phyloP scores from a whole-genome alignment of 345 rosid species.

The Aurinia saxatilis region DNA sequence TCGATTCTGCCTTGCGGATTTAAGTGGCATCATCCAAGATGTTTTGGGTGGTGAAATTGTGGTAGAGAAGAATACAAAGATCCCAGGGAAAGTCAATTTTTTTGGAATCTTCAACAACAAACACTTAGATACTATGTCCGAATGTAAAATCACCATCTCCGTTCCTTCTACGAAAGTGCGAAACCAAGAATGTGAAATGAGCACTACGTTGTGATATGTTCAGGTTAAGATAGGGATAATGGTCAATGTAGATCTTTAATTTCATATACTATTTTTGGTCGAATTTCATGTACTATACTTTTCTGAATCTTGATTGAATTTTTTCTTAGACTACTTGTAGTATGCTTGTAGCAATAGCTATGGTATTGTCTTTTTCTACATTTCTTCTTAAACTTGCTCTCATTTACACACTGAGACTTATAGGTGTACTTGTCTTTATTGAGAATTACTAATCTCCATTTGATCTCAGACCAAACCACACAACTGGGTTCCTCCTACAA shows the following conservation, averaged over 20 bases:
- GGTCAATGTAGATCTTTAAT: neutral
- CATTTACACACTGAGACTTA: too few relatives aligned
- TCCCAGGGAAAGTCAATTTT: slow-evolving; percentile 39
- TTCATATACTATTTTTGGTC: neutral
- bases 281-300: too few relatives aligned
- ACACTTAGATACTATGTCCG: slow-evolving; percentile 31
- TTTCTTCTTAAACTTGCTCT: too few relatives aligned
- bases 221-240: neutral
- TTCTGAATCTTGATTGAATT: too few relatives aligned
- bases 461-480: too few relatives aligned
- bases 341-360: too few relatives aligned
- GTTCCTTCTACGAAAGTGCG: slow-evolving; percentile 28
- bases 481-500: neutral
- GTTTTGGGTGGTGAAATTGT: slow-evolving; percentile 27
- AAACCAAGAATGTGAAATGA: slow-evolving; percentile 33
- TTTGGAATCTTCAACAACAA: slow-evolving; percentile 35
- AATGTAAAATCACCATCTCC: slow-evolving; percentile 27
- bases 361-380: too few relatives aligned
- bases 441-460: too few relatives aligned
- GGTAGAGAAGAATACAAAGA: slow-evolving; percentile 29
- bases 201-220: slow-evolving; percentile 23
- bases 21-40: slow-evolving; percentile 26
- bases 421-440: too few relatives aligned
- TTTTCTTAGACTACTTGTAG: too few relatives aligned
- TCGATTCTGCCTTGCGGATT: slow-evolving; percentile 5